Conservation (phyloP, 2,329 filamentous ascomycete genomes). For the Aspergillus transmontanensis region DNA sequence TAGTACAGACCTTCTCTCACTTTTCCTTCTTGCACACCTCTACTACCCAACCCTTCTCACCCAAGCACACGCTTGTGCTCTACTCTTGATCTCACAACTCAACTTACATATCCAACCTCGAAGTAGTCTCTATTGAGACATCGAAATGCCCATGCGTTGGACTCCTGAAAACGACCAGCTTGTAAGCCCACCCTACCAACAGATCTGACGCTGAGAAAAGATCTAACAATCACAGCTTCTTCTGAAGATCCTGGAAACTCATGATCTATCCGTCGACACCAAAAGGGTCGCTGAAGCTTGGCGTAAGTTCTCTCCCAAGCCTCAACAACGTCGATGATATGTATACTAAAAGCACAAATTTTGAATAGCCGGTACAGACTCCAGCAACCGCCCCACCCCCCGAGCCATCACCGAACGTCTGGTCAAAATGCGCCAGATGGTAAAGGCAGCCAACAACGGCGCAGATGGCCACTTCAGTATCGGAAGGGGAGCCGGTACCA, state of each 20-base stretch:
- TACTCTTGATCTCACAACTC: neutral
- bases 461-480: constrained; percentile 22
- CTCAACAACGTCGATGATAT: neutral
- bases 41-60: neutral
- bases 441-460: constrained; percentile 12
- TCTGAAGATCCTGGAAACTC: constrained; percentile 44
- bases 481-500: constrained; percentile 12
- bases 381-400: constrained; percentile 36
- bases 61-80: neutral
- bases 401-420: constrained; percentile 45
- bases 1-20: neutral
- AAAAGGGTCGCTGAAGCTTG: constrained; percentile 39
- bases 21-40: neutral
- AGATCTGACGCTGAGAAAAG: neutral
- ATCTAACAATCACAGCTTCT: constrained; percentile 33
- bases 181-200: constrained; percentile 21
- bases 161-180: constrained; percentile 40
- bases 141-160: constrained; percentile 41
- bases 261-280: constrained; percentile 37
- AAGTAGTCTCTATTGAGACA: neutral
- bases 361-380: neutral
- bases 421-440: constrained; percentile 34
- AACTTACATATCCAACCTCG: neutral
- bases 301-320: constrained; percentile 34
- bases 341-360: neutral